phyloP scores from a whole-genome alignment of 257 asterid genomes.

The Echites panduratus region DNA sequence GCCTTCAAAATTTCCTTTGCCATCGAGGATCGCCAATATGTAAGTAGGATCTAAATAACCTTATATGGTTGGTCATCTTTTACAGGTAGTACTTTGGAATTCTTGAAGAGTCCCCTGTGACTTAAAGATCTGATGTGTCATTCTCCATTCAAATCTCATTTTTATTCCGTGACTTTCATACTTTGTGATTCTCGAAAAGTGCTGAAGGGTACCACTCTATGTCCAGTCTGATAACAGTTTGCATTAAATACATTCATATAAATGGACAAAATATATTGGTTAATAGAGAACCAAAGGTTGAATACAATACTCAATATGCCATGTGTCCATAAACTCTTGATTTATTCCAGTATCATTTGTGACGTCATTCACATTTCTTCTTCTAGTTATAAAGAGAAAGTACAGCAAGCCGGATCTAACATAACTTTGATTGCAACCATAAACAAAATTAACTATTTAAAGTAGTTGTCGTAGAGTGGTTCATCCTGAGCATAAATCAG shows the following conservation, averaged over 20 bases:
- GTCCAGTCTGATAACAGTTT: neutral
- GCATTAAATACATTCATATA: too few relatives aligned
- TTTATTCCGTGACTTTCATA: neutral
- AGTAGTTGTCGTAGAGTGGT: neutral
- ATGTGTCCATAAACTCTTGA: too few relatives aligned
- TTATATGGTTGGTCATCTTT: slow-evolving; percentile 22
- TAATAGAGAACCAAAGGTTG: too few relatives aligned
- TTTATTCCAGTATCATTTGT: too few relatives aligned
- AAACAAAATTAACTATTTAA: neutral
- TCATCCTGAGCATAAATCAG: neutral
- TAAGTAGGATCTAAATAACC: slow-evolving; percentile 23
- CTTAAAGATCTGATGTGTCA: neutral
- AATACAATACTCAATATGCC: too few relatives aligned
- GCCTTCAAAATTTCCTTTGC: slow-evolving; percentile 79
- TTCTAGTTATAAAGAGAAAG: too few relatives aligned
- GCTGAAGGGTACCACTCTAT: neutral
- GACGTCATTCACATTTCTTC: too few relatives aligned
- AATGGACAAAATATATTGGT: too few relatives aligned
- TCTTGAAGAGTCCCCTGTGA: slow-evolving; percentile 12
- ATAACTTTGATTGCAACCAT: neutral
- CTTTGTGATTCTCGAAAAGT: neutral
- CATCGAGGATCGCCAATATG: slow-evolving; percentile 47
- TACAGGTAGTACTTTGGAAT: neutral
- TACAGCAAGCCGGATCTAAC: too few relatives aligned
- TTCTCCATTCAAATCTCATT: neutral